Conservation (phyloP, 2,329 filamentous ascomycete genomes). For the Phaeosphaeriaceae sp. region DNA sequence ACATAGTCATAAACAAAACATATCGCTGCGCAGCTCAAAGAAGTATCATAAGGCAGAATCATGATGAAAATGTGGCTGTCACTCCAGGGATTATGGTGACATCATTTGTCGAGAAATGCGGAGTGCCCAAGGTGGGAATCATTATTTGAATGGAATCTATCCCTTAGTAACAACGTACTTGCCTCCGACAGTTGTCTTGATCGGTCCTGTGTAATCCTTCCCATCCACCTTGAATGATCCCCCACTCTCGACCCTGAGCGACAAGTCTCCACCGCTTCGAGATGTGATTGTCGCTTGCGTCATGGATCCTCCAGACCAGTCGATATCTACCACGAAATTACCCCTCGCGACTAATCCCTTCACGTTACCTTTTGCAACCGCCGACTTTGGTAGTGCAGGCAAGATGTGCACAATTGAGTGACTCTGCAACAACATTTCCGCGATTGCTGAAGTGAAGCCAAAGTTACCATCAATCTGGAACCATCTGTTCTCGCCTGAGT, state of each 20-base stretch:
- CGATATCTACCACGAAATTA: slow-evolving; percentile 24
- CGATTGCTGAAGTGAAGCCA: slow-evolving; percentile 56
- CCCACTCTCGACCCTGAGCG: slow-evolving; percentile 23
- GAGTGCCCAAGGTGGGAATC: too few species aligned
- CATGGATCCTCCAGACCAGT: slow-evolving; percentile 16
- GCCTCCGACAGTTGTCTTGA: not conserved
- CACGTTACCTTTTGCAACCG: slow-evolving; percentile 19
- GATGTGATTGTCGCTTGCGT: slow-evolving; percentile 9
- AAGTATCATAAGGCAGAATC: too few species aligned
- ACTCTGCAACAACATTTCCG: slow-evolving; percentile 55
- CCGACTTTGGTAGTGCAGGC: slow-evolving; percentile 15
- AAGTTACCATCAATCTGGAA: slow-evolving; percentile 63
- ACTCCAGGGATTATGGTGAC: too few species aligned
- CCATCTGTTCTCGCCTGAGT: slow-evolving; percentile 11
- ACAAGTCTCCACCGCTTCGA: slow-evolving; percentile 16
- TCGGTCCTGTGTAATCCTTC: not conserved
- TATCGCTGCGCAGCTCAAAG: too few species aligned
- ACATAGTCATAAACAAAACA: too few species aligned
- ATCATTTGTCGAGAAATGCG: too few species aligned
- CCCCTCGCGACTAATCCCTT: slow-evolving; percentile 21
- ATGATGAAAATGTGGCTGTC: too few species aligned
- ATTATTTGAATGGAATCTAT: not conserved
- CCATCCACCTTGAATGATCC: slow-evolving; percentile 5
- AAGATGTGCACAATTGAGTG: slow-evolving; percentile 18
- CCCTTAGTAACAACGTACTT: slow-evolving; percentile 2